Conservation (phyloP, 352 stramenopile genomes). For the Phytophthora vignae region DNA sequence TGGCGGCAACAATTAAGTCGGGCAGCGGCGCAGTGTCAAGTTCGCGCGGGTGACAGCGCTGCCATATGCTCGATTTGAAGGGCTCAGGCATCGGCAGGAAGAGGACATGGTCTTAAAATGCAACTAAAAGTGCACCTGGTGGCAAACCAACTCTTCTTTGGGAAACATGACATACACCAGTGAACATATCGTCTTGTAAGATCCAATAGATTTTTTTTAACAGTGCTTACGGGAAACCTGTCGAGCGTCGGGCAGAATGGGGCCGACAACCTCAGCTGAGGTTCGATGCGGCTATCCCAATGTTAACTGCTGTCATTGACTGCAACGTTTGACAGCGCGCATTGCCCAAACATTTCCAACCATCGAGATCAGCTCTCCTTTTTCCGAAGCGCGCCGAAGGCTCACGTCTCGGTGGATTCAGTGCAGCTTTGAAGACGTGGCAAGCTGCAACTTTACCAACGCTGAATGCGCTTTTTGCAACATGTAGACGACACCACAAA, state of each 20-base stretch:
- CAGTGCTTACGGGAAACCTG: conserved; percentile 1
- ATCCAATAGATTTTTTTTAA: not conserved
- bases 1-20: too few species aligned
- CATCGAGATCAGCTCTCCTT: not conserved
- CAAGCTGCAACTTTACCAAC: not conserved
- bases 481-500: too few species aligned
- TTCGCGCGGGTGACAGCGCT: not conserved
- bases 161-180: too few species aligned
- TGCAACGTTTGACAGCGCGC: conserved; percentile 6
- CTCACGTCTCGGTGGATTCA: not conserved
- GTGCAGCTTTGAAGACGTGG: not conserved
- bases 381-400: not conserved
- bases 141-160: not conserved
- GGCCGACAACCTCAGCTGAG: conserved; percentile 14
- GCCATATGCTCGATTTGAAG: conserved; percentile 20
- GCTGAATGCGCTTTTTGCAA: not conserved
- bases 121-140: not conserved
- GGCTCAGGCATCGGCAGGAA: conserved; percentile 6
- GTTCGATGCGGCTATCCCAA: conserved; percentile 15
- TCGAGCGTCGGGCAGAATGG: conserved; percentile 3
- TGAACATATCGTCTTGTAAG: too few species aligned
- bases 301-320: not conserved
- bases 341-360: not conserved
- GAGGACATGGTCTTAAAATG: not conserved
- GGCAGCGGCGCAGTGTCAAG: not conserved